phyloP scores from a whole-genome alignment of 805 yeast species.

The Lachancea sp. region DNA sequence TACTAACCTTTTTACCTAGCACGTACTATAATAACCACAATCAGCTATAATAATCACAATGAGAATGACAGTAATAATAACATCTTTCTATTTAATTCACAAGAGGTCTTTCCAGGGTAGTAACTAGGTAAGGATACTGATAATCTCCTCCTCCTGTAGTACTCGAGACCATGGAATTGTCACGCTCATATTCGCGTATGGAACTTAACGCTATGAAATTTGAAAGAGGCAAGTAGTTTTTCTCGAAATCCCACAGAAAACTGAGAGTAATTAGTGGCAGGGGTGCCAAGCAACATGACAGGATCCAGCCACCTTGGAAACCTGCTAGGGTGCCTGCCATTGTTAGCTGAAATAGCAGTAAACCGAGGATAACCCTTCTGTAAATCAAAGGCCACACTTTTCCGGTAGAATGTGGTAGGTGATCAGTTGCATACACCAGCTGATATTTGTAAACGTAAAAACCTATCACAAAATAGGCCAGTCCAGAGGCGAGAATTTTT shows the following conservation, averaged over 20 bases:
- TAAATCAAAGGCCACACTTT: slow-evolving; percentile 91
- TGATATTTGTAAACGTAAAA: slow-evolving; percentile 89
- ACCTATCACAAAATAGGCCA: slow-evolving; percentile 77
- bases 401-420: slow-evolving; percentile 95
- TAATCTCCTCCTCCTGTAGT: slow-evolving; percentile 44
- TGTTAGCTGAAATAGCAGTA: slow-evolving; percentile 78
- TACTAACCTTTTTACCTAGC: not conserved
- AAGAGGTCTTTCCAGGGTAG: slow-evolving; percentile 80
- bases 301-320: slow-evolving; percentile 67
- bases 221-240: slow-evolving; percentile 71
- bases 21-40: not conserved
- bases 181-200: slow-evolving; percentile 44
- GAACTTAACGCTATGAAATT: slow-evolving; percentile 84
- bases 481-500: slow-evolving; percentile 76
- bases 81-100: slow-evolving; percentile 26
- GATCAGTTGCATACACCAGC: slow-evolving; percentile 81
- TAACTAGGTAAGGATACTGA: slow-evolving; percentile 67
- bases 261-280: slow-evolving; percentile 63
- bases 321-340: slow-evolving; percentile 86
- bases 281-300: slow-evolving; percentile 69
- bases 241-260: slow-evolving; percentile 74
- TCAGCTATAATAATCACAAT: not conserved
- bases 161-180: slow-evolving; percentile 19
- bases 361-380: slow-evolving; percentile 73
- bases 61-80: no score